Evolutionary conservation across 2,329 filamentous ascomycete genomes (phyloP).

Genomic region (Atkinsonella hypoxylon): DNA sequence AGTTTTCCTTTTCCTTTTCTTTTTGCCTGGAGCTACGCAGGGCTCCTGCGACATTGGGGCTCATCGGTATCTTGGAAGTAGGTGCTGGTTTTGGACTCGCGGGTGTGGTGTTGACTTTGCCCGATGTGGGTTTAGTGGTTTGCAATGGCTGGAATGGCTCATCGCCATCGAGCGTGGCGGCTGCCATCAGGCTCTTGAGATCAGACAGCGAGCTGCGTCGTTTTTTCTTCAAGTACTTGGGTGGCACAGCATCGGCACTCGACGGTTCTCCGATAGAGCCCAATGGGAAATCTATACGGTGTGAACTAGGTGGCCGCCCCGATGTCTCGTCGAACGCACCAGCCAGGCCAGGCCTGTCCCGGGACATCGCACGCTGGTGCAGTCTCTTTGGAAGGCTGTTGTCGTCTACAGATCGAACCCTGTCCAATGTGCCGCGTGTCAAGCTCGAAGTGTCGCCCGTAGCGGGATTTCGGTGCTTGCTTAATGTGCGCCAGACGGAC

Average conservation of each 20-base stretch:
- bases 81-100: slow-evolving; percentile 30
- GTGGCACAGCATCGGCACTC: slow-evolving; percentile 22
- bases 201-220: slow-evolving; percentile 87
- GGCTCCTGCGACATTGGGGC: slow-evolving; percentile 28
- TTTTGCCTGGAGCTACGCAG: slow-evolving; percentile 35
- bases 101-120: slow-evolving; percentile 37
- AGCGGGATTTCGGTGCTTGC: slow-evolving; percentile 58
- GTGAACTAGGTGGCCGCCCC: slow-evolving; percentile 44
- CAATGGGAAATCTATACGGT: slow-evolving; percentile 41
- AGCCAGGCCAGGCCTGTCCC: slow-evolving; percentile 48
- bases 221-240: slow-evolving; percentile 54
- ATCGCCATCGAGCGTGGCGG: slow-evolving; percentile 35
- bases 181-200: slow-evolving; percentile 56
- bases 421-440: slow-evolving; percentile 52
- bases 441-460: slow-evolving; percentile 51
- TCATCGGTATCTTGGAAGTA: slow-evolving; percentile 41
- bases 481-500: slow-evolving; percentile 78
- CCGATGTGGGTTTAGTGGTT: slow-evolving; percentile 40
- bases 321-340: slow-evolving; percentile 49
- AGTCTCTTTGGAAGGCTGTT: slow-evolving; percentile 34
- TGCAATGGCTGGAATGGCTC: slow-evolving; percentile 35
- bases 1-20: slow-evolving; percentile 25
- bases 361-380: slow-evolving; percentile 38
- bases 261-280: slow-evolving; percentile 50
- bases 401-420: slow-evolving; percentile 67